These are phyloP conservation scores for Casaregolazyma lundiana DNA, from an alignment of 1,139 yeast species.

Conservation along the genomic window DNA sequence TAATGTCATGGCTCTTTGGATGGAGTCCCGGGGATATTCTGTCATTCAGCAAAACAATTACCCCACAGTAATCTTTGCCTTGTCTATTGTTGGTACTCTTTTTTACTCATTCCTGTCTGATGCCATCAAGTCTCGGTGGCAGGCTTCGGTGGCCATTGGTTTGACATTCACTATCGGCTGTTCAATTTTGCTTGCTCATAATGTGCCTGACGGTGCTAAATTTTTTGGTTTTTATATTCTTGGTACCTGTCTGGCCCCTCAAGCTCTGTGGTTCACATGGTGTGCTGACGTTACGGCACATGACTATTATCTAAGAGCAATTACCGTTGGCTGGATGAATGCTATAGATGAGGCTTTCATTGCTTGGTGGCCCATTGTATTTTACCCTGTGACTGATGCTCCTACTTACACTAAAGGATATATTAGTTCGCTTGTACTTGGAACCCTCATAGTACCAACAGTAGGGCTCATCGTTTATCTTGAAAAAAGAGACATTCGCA, in stretches of 20 bases:
- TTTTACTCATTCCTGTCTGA: slow-evolving; percentile 18
- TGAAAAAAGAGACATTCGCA: slow-evolving; percentile 14
- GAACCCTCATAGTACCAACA: slow-evolving; percentile 18
- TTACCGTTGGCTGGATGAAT: slow-evolving; percentile 21
- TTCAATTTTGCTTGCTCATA: slow-evolving; percentile 13
- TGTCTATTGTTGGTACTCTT: slow-evolving; percentile 15
- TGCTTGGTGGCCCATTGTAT: slow-evolving; percentile 21
- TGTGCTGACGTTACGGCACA: slow-evolving; percentile 18
- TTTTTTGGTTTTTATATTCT: slow-evolving; percentile 18
- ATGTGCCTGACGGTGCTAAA: slow-evolving; percentile 15
- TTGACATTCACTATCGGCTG: slow-evolving; percentile 17
- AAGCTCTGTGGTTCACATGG: slow-evolving; percentile 21
- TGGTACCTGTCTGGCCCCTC: slow-evolving; percentile 20
- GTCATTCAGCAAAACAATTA: slow-evolving; percentile 18
- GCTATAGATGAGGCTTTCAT: slow-evolving; percentile 19
- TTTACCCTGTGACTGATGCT: slow-evolving; percentile 20
- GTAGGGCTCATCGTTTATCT: slow-evolving; percentile 17
- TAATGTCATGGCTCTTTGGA: slow-evolving; percentile 18
- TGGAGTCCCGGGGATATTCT: slow-evolving; percentile 17
- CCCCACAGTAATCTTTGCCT: slow-evolving; percentile 18
- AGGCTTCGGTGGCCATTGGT: slow-evolving; percentile 19
- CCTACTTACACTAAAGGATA: slow-evolving; percentile 17
- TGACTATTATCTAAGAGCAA: slow-evolving; percentile 17
- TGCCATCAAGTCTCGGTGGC: slow-evolving; percentile 17
- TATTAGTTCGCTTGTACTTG: slow-evolving; percentile 16